A percentile compares a stretch with the other conserved stretches of the same genome.
Evolutionary conservation across 2,329 filamentous ascomycete species (phyloP).

Genomic region (Fusarium sp.): DNA sequence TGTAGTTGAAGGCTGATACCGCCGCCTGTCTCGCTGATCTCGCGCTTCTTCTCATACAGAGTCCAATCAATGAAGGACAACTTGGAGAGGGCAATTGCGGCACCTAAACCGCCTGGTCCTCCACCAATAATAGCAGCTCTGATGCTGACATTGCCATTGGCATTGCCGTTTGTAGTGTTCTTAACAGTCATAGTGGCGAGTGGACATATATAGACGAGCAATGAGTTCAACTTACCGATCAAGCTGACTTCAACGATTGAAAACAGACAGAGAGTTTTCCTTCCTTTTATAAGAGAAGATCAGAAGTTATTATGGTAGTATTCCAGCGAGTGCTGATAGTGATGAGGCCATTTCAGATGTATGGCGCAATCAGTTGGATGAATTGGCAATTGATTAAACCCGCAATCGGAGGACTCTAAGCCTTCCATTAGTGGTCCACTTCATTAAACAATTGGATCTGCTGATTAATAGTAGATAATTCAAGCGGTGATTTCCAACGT

Average conservation of each 20-base stretch:
- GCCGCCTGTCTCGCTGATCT: slow-evolving; percentile 49
- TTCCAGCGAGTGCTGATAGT: background rate
- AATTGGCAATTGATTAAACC: slow-evolving; percentile 29
- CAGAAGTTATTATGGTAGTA: background rate
- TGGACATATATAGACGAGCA: background rate
- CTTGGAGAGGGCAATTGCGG: slow-evolving; percentile 45
- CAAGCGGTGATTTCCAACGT: background rate
- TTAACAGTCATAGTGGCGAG: slow-evolving; percentile 26
- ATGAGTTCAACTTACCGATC: background rate
- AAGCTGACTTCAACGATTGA: background rate
- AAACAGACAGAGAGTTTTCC: background rate
- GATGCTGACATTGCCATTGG: background rate
- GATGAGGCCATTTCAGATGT: slow-evolving; percentile 28
- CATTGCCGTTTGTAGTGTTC: slow-evolving; percentile 17
- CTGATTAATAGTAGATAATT: background rate
- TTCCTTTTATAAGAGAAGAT: background rate
- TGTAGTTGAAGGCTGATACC: slow-evolving; percentile 48
- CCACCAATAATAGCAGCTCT: slow-evolving; percentile 42
- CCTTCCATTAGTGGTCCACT: background rate
- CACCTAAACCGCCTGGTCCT: slow-evolving; percentile 42
- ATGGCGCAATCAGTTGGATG: slow-evolving; percentile 33
- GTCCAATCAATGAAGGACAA: slow-evolving; percentile 44
- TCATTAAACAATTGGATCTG: background rate
- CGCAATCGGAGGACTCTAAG: background rate
- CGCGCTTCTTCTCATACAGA: slow-evolving; percentile 47